Evolutionary conservation across 2,329 filamentous ascomycete species (phyloP), one percentile per base, ranked within the genome.

Genomic region (Alternaria longipes): DNA sequence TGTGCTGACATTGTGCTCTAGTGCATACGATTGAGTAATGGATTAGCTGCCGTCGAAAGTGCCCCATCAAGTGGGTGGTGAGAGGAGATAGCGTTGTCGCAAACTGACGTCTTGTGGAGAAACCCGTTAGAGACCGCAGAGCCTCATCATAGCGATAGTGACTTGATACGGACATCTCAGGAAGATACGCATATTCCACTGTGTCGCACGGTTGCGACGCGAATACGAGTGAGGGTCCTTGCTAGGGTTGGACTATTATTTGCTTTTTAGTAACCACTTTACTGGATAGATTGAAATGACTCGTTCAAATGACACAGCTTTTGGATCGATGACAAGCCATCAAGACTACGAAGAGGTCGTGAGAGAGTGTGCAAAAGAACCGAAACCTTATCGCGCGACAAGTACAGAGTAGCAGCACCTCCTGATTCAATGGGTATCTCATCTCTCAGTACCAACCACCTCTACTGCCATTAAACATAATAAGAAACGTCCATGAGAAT

Each of bases 381-480:
- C 53, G 56, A 61, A 61, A 62, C 63, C 63, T 65, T 58, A 65
- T 67, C 54, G 58, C 60, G 54, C 67, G 64, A 67, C 65, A 71
- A 75, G 70, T 67, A 68, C 59, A 70, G 61, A 67, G 69, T 62
- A 71, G 64, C 66, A 74, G 70, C 68, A 76, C 67, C 66, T 74
- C 69, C 75, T 75, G 76, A 77, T 73, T 72, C 68, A 68, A 75
- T 76, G 76, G 76, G 75, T 78, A 78, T 78, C 72, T 75, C 75
- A 72, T 74, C 75, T 76, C 74, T 74, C 71, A 73, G 75, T 72
- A 70, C 70, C 71, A 72, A 68, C 71, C 72, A 74, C 68, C 70
- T 68, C 61, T 68, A 67, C 66, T 74, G 68, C 65, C 66, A 72
- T 56, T 60, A 66, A 66, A 69, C 64, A 69, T 60, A 65, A 59